A percentile compares a stretch with the other conserved stretches of the same genome.
These are phyloP conservation scores for Bonnemaisonia californica DNA, from an alignment of 31 red algal species.

Conservation along the genomic window DNA sequence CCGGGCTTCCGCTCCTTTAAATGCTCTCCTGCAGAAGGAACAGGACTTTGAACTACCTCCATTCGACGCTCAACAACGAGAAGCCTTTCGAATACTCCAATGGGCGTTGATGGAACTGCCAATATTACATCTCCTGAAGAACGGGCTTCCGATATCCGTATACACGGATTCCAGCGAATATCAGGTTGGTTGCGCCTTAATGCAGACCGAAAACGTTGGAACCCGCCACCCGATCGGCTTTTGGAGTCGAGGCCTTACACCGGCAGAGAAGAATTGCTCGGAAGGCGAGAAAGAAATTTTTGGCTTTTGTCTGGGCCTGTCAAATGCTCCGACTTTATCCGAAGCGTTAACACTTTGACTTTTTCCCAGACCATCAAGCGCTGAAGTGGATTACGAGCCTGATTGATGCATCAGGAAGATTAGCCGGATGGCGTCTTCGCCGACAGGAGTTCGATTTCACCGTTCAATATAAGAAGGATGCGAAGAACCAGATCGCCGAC, in stretches of 20 bases:
- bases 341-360: constrained; percentile 3
- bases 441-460: constrained; percentile 25
- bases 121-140: constrained; percentile 15
- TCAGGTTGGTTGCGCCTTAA: too few species aligned
- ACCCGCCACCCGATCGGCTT: constrained; percentile 38
- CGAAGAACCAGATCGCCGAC: constrained; percentile 23
- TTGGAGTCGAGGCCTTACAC: constrained; percentile 36
- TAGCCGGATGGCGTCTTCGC: constrained; percentile 23
- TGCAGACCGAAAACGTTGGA: too few species aligned
- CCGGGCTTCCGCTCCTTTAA: constrained; percentile 16
- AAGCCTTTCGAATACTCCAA: constrained; percentile 29
- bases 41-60: neutral
- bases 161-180: too few species aligned
- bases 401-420: constrained; percentile 5
- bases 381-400: constrained; percentile 44
- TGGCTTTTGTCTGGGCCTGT: constrained; percentile 44
- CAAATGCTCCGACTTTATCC: constrained; percentile 40
- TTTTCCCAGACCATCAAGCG: constrained; percentile 48
- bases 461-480: constrained; percentile 3
- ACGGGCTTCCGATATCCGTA: constrained; percentile 9
- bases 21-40: constrained; percentile 5
- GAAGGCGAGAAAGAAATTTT: constrained; percentile 39
- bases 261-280: constrained; percentile 44
- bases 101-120: constrained; percentile 1
- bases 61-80: neutral